Percentiles rank a stretch among this genome's conserved stretches.
These are phyloP conservation scores for Murraya paniculata DNA, from an alignment of 345 rosid genomes.

Conservation along the genomic window DNA sequence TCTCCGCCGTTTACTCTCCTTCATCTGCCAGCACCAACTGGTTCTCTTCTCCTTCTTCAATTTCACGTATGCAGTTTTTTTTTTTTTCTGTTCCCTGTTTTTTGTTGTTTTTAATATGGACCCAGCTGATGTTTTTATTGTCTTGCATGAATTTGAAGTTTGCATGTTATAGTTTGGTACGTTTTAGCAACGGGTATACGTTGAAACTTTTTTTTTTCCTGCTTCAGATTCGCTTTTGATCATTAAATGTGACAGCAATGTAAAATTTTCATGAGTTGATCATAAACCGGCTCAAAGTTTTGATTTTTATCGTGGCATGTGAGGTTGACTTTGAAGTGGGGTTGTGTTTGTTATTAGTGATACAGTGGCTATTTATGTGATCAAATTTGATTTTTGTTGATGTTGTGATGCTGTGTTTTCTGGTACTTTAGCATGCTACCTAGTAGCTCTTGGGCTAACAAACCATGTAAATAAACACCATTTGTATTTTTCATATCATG, in stretches of 20 bases:
- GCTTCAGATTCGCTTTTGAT: neutral
- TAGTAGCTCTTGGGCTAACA: neutral
- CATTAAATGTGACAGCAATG: neutral
- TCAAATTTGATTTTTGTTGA: neutral
- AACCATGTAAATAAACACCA: neutral
- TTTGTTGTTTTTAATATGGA: neutral
- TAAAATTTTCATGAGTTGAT: neutral
- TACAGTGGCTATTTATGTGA: neutral
- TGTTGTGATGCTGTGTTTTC: neutral
- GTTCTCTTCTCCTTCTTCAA: conserved; percentile 56
- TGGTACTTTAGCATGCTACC: neutral
- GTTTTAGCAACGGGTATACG: neutral
- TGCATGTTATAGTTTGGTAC: neutral
- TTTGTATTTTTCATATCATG: neutral
- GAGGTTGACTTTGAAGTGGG: neutral
- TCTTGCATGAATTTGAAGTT: neutral
- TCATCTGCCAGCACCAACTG: conserved; percentile 44
- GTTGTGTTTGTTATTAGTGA: neutral
- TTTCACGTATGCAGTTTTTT: conserved; percentile 22
- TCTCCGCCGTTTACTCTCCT: conserved; percentile 78
- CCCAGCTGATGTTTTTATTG: conserved; percentile 8
- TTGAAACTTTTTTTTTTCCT: neutral
- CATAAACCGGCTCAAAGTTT: neutral
- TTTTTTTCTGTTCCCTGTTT: neutral
- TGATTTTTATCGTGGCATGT: neutral